These are phyloP conservation scores for Penicillium paxilli DNA, from an alignment of 495 filamentous ascomycete species.

Conservation along the genomic window DNA sequence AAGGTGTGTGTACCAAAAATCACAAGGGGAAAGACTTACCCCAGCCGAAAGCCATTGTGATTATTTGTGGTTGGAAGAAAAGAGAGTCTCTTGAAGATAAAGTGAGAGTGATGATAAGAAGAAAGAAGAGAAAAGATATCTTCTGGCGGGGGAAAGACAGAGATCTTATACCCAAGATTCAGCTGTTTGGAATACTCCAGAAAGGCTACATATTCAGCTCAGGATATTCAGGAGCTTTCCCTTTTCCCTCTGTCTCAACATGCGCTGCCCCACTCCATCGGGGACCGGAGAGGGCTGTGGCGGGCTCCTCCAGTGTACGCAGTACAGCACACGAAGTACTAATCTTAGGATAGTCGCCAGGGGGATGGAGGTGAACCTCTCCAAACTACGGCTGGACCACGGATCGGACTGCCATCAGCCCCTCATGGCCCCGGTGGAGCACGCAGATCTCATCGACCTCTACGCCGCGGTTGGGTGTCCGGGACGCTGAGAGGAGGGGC, in stretches of 20 bases:
- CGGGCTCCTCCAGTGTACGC: not conserved
- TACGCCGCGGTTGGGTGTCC: conserved; percentile 8
- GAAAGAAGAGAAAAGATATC: not conserved
- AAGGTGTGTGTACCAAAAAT: not conserved
- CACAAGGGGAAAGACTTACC: conserved; percentile 24
- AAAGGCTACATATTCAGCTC: conserved; percentile 15
- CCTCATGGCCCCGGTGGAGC: conserved; percentile 9
- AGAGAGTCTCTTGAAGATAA: conserved; percentile 5
- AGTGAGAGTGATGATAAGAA: conserved; percentile 3
- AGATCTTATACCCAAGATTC: conserved; percentile 20
- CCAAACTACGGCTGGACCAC: conserved; percentile 14
- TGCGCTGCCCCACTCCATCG: conserved; percentile 13
- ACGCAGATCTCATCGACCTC: conserved; percentile 7
- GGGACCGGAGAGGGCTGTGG: conserved; percentile 16
- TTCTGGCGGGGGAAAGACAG: conserved; percentile 2
- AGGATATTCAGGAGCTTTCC: conserved; percentile 6
- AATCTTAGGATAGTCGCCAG: conserved; percentile 10
- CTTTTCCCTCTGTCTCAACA: conserved; percentile 17
- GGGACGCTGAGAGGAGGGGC: conserved; percentile 7
- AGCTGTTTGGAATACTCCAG: conserved; percentile 16
- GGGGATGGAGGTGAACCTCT: conserved; percentile 10
- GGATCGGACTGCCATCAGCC: conserved; percentile 5
- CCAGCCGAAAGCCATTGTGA: conserved; percentile 40
- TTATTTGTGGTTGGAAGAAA: conserved; percentile 10
- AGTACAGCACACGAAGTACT: not conserved